A percentile compares a stretch with the other conserved stretches of the same genome.
Conservation (phyloP, 352 stramenopile species). For the Phytopythium sindhum region DNA sequence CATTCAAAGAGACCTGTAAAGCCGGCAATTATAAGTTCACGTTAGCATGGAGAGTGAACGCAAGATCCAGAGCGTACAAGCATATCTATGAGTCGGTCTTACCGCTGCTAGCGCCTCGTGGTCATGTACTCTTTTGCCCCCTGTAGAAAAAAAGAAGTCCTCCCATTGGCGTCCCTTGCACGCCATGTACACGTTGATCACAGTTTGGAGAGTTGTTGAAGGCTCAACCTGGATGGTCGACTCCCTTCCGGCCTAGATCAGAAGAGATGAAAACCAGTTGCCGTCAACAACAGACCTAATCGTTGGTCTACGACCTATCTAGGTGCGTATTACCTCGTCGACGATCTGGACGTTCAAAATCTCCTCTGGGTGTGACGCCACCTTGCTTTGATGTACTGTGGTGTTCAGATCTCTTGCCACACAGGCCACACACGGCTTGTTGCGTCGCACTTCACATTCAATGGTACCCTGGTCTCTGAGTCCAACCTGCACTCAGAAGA, state of each 20-base stretch:
- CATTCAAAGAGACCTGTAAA: background rate
- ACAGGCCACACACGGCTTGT: background rate
- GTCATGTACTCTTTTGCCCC: background rate
- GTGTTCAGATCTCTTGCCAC: background rate
- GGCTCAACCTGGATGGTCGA: background rate
- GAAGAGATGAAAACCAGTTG: background rate
- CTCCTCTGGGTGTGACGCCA: background rate
- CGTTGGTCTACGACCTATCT: background rate
- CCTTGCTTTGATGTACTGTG: background rate
- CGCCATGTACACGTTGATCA: conserved; percentile 4
- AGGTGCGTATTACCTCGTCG: background rate
- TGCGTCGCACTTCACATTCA: background rate
- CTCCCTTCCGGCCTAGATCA: background rate
- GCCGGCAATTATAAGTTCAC: background rate
- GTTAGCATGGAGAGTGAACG: background rate
- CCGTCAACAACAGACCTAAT: background rate
- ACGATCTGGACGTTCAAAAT: background rate
- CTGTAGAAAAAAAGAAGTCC: background rate
- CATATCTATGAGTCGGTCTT: background rate
- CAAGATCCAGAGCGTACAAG: background rate
- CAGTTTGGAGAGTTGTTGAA: background rate
- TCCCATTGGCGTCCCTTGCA: background rate
- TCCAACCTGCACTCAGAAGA: background rate
- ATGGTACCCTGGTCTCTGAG: background rate
- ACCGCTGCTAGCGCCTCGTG: background rate